Conservation (phyloP, 208 protist genomes). For the Acanthamoeba royreba region DNA sequence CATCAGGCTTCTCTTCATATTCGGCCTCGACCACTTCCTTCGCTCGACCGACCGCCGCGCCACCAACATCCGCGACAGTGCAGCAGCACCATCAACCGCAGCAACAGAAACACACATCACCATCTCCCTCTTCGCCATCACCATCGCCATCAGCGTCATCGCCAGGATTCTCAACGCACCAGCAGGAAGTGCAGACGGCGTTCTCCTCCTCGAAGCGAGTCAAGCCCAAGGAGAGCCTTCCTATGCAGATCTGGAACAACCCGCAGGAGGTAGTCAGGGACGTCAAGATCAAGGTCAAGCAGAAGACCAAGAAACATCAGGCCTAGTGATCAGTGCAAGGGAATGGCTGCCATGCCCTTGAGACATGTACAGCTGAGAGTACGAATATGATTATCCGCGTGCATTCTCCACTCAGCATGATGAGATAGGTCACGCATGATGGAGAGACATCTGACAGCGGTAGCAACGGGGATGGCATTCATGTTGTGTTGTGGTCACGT, state of each 20-base stretch:
- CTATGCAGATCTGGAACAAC: background rate
- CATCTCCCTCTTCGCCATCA: background rate
- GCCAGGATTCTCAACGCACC: background rate
- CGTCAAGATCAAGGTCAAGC: conserved; percentile 4
- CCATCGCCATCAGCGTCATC: background rate
- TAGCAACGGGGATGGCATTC: too few species aligned
- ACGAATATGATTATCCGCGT: too few species aligned
- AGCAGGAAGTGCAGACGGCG: background rate
- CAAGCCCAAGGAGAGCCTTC: background rate
- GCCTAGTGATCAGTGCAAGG: background rate
- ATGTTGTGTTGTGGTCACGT: too few species aligned
- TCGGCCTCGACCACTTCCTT: background rate
- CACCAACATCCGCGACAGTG: background rate
- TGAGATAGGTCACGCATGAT: too few species aligned
- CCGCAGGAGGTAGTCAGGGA: background rate
- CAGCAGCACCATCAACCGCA: background rate
- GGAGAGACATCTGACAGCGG: too few species aligned
- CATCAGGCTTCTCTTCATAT: background rate
- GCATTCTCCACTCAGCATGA: too few species aligned
- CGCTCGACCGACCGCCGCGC: background rate
- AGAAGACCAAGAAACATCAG: background rate
- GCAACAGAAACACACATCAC: background rate
- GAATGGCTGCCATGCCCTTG: too few species aligned
- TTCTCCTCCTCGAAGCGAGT: background rate
- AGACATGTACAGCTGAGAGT: too few species aligned